These are phyloP conservation scores for Barnettozyma sp. DNA, from an alignment of 805 yeast species.

Conservation along the genomic window DNA sequence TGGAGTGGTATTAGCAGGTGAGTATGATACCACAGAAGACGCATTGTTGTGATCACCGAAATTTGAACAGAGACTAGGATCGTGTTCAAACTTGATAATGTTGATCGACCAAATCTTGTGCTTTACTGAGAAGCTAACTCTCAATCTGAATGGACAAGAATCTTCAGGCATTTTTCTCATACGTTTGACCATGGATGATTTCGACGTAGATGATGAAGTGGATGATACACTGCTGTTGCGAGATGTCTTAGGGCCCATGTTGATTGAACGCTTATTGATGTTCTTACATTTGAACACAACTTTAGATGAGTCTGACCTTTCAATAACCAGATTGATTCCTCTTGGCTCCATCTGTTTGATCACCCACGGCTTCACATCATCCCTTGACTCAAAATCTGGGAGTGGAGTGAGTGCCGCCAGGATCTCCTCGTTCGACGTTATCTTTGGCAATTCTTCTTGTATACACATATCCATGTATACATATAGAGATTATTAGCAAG, in stretches of 20 bases:
- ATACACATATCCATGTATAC: neutral
- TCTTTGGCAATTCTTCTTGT: slow-evolving; percentile 7
- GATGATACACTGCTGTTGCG: slow-evolving; percentile 1
- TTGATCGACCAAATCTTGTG: slow-evolving; percentile 21
- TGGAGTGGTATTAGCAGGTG: slow-evolving; percentile 12
- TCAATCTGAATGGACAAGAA: slow-evolving; percentile 26
- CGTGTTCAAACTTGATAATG: slow-evolving; percentile 24
- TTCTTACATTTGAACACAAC: slow-evolving; percentile 29
- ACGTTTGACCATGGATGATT: slow-evolving; percentile 12
- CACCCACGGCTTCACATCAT: slow-evolving; percentile 26
- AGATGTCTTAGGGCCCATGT: slow-evolving; percentile 9
- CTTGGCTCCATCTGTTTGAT: slow-evolving; percentile 16
- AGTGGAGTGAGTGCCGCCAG: slow-evolving; percentile 23
- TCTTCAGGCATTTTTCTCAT: slow-evolving; percentile 21
- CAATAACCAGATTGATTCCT: slow-evolving; percentile 26
- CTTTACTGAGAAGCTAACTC: slow-evolving; percentile 25
- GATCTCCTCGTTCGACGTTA: slow-evolving; percentile 20
- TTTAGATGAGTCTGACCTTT: slow-evolving; percentile 27
- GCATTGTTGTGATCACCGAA: slow-evolving; percentile 15
- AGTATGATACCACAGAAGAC: slow-evolving; percentile 9
- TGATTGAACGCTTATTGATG: slow-evolving; percentile 20
- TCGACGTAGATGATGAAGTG: neutral
- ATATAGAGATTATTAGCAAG: too few relatives aligned
- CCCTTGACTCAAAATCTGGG: slow-evolving; percentile 20
- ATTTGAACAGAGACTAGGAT: slow-evolving; percentile 20